These are phyloP conservation scores for Venustampulla echinocandica DNA, from an alignment of 495 filamentous ascomycete species.

Conservation along the genomic window DNA sequence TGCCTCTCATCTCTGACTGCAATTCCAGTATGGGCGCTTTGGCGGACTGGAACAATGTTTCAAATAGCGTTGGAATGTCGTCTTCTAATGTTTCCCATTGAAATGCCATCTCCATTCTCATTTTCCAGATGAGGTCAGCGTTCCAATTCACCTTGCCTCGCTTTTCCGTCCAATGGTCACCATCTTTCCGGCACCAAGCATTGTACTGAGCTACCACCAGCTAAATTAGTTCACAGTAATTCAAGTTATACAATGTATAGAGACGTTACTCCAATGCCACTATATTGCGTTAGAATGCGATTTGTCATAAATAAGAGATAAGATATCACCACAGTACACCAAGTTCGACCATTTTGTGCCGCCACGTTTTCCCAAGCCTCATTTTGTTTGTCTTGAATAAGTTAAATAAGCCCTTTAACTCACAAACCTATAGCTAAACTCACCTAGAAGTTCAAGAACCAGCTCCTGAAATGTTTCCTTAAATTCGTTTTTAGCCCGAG, in stretches of 20 bases:
- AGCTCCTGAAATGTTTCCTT: constrained; percentile 7
- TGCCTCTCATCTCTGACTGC: constrained; percentile 1
- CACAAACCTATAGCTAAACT: constrained; percentile 1
- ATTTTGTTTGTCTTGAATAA: not conserved
- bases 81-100: constrained; percentile 21
- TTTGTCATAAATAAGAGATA: not conserved
- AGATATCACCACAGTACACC: constrained; percentile 10
- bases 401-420: not conserved
- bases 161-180: constrained; percentile 13
- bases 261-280: constrained; percentile 20
- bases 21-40: constrained; percentile 3
- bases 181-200: constrained; percentile 18
- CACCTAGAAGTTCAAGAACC: constrained; percentile 9
- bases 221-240: constrained; percentile 1
- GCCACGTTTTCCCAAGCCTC: constrained; percentile 9
- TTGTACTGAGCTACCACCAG: constrained; percentile 15
- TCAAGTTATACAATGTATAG: not conserved
- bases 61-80: constrained; percentile 13
- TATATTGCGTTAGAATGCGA: constrained; percentile 1
- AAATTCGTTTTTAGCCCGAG: not conserved
- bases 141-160: constrained; percentile 19
- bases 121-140: constrained; percentile 22
- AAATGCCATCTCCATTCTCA: constrained; percentile 18
- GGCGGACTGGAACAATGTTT: constrained; percentile 8
- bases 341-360: constrained; percentile 2